Evolutionary conservation across 75 land plant species (phyloP).

Genomic region (Pinus taeda): DNA sequence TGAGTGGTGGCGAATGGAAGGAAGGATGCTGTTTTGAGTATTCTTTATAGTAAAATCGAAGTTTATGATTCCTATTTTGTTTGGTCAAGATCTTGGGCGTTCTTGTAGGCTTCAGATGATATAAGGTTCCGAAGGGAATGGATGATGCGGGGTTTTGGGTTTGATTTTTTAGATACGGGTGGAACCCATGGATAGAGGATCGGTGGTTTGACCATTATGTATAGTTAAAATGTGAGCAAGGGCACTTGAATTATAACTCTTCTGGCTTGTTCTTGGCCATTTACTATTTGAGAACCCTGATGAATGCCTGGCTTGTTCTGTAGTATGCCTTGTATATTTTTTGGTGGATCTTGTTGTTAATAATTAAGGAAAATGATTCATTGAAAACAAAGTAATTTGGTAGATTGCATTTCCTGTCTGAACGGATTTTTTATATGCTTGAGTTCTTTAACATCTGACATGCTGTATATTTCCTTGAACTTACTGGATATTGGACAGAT

Average conservation of each 20-base stretch:
- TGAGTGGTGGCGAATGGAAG: neutral
- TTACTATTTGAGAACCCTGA: neutral
- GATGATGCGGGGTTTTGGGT: constrained; percentile 11
- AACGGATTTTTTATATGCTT: neutral
- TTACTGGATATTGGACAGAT: neutral
- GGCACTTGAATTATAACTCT: neutral
- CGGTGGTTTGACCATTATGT: neutral
- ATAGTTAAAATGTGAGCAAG: neutral
- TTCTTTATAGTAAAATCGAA: neutral
- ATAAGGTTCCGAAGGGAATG: neutral
- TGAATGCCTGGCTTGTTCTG: neutral
- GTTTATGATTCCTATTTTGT: neutral
- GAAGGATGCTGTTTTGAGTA: too few relatives aligned
- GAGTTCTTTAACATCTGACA: too few relatives aligned
- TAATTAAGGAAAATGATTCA: neutral
- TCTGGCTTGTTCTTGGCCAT: neutral
- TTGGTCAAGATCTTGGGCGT: neutral
- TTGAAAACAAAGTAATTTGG: neutral
- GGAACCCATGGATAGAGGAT: constrained; percentile 37
- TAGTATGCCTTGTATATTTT: neutral
- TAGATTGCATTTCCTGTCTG: neutral
- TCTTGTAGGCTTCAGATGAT: neutral
- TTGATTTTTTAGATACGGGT: constrained; percentile 3
- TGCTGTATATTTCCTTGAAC: neutral
- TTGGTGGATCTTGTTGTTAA: neutral